phyloP scores from a whole-genome alignment of 2,329 filamentous ascomycete genomes.

The Sporothrix brunneoviolacea region DNA sequence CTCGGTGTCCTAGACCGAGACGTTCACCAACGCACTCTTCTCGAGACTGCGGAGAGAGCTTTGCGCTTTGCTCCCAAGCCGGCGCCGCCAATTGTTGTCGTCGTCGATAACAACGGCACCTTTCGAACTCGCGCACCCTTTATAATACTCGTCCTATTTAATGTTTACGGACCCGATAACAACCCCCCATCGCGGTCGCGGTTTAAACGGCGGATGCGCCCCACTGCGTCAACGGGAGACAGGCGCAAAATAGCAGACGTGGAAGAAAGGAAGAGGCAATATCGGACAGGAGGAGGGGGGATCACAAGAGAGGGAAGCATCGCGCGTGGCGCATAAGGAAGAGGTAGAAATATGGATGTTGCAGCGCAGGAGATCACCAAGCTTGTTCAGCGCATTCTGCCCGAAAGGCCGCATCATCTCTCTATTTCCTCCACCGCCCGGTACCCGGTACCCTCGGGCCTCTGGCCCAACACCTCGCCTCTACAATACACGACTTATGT shows the following conservation, averaged over 20 bases:
- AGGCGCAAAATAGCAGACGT: neutral
- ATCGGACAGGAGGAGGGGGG: constrained; percentile 7
- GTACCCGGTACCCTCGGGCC: constrained; percentile 37
- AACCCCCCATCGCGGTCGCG: constrained; percentile 8
- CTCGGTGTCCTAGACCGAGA: too few species aligned
- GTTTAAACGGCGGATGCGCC: constrained; percentile 6
- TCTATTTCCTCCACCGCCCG: constrained; percentile 42
- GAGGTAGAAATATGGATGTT: constrained; percentile 21
- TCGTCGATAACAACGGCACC: too few species aligned
- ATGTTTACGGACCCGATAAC: constrained; percentile 3
- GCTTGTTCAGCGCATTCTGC: constrained; percentile 21
- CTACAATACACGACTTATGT: constrained; percentile 53
- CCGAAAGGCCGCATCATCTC: constrained; percentile 38
- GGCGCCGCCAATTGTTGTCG: too few species aligned
- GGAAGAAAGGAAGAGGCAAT: neutral
- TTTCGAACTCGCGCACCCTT: neutral
- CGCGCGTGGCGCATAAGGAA: neutral
- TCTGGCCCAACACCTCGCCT: constrained; percentile 37
- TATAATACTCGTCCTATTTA: neutral
- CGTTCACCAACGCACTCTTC: too few species aligned
- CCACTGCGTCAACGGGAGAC: neutral
- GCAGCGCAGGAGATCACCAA: constrained; percentile 19
- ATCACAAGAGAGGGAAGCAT: neutral
- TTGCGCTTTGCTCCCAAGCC: too few species aligned
- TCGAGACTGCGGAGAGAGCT: too few species aligned